Percentiles rank a stretch among this genome's conserved stretches.
phyloP scores from a whole-genome alignment of 371 early-diverging fungal species.

The Syncephalastrum monosporum region DNA sequence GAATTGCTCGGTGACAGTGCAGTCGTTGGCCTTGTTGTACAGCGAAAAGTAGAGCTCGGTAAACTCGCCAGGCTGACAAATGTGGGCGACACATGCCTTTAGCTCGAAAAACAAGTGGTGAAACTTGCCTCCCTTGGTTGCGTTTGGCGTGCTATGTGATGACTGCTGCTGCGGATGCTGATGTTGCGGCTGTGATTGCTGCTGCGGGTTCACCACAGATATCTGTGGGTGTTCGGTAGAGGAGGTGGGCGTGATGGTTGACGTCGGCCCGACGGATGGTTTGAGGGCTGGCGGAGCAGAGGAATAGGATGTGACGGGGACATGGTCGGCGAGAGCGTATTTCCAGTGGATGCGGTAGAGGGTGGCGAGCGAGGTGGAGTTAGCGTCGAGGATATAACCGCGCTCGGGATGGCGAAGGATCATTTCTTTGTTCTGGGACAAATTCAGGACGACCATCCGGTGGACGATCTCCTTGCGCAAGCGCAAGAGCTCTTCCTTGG shows the following conservation, averaged over 20 bases:
- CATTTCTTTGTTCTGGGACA: conserved; percentile 54
- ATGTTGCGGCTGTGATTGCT: conserved; percentile 2
- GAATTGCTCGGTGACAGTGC: conserved; percentile 68
- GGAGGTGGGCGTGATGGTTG: not conserved
- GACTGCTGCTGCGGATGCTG: conserved; percentile 10
- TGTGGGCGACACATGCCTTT: conserved; percentile 64
- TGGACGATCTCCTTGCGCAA: conserved; percentile 60
- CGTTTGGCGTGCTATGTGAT: not conserved
- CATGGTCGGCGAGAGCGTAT: conserved; percentile 29
- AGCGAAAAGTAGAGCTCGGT: conserved; percentile 68
- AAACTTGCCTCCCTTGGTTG: conserved; percentile 40
- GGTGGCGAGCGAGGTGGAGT: conserved; percentile 55
- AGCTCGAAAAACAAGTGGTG: conserved; percentile 61
- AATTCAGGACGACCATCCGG: conserved; percentile 57
- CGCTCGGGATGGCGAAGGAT: conserved; percentile 66
- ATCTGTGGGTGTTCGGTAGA: not conserved
- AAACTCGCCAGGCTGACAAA: conserved; percentile 63
- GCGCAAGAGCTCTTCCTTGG: conserved; percentile 58
- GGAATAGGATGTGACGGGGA: conserved; percentile 12
- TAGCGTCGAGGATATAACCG: conserved; percentile 60
- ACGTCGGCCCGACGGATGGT: conserved; percentile 1
- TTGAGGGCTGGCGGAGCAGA: conserved; percentile 4
- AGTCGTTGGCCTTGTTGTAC: conserved; percentile 48
- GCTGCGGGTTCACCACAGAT: not conserved
- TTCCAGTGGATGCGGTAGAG: conserved; percentile 61